Base-by-base conservation (phyloP, 2,329 filamentous ascomycete species). In the Aspergillus novoparasiticus region DNA sequence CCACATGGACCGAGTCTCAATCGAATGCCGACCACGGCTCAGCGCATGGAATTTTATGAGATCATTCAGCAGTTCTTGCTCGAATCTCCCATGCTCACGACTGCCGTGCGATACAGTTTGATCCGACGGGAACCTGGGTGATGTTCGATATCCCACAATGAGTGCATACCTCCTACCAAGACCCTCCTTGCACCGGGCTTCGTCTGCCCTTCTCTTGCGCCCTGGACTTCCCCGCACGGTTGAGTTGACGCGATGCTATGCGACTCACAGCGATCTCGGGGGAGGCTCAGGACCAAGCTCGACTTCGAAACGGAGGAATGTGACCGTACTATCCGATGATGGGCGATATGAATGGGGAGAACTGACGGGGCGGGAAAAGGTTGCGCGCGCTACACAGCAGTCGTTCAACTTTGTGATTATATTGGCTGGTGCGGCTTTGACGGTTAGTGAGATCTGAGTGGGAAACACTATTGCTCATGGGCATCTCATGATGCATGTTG, bases 321-420 rank as follows among this genome's bases (percentile, higher is more conserved):
- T 97, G 30, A 97, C 93, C 0, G 86, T 94, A 0, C 89, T 94
- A 72, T 95, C 93, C 71, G 94, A 97, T 71, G 90, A 93, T 72
- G 94, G 94, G 9, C 85, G 86, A 66, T 88, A 97, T 1, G 87
- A 88, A 4, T 98, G 94, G 94, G 85, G 82, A 3, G 84, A 95
- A 60, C 85, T 98, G 2, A 93, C 89, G 0, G 82, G 80, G 0
- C 82, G 82, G 55, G 94, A 97, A 76, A 97, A 97, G 78, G 88
- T 89, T 3, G 90, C 90, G 28, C 87, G 94, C 45, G 91, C 93
- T 10, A 94, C 92, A 0, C 94, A 97, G 78, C 94, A 97, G 78
- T 91, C 90, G 19, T 90, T 96, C 82, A 97, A 98, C 78, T 88
- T 97, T 68, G 85, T 90, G 68, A 79, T 97, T 66, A 87, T 97